Conservation (phyloP, 2,329 filamentous ascomycete genomes). For the Colletotrichum sp. region DNA sequence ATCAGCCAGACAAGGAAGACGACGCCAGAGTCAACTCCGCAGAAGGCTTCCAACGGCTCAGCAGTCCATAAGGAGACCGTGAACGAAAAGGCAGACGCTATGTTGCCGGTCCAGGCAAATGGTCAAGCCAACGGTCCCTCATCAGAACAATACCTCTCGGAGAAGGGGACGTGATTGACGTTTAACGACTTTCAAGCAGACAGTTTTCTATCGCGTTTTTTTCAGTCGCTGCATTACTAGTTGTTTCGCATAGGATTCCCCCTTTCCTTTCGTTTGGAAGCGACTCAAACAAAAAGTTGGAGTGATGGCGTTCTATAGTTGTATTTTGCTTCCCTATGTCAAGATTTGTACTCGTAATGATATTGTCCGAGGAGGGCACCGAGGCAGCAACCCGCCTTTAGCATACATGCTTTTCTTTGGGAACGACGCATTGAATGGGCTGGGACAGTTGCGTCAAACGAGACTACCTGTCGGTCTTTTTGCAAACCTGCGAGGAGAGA, state of each 20-base stretch:
- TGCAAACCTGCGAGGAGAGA: neutral
- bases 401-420: neutral
- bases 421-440: neutral
- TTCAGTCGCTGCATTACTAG: neutral
- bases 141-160: neutral
- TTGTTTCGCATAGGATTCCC: neutral
- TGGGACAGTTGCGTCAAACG: neutral
- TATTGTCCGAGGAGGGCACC: neutral
- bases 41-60: conserved; percentile 21
- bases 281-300: conserved; percentile 15
- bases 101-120: neutral
- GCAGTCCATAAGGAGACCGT: neutral
- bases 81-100: conserved; percentile 2
- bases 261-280: conserved; percentile 11
- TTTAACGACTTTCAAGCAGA: neutral
- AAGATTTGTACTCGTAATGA: neutral
- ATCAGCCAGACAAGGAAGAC: conserved; percentile 36
- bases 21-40: conserved; percentile 27
- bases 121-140: neutral
- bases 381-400: neutral
- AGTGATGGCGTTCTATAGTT: neutral
- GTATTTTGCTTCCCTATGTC: neutral
- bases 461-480: neutral
- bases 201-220: neutral
- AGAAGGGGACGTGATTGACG: conserved; percentile 1